A percentile compares a stretch with the other conserved stretches of the same genome.
Evolutionary conservation across 2,329 filamentous ascomycete genomes (phyloP).

Genomic region (Penicillium brasilianum): DNA sequence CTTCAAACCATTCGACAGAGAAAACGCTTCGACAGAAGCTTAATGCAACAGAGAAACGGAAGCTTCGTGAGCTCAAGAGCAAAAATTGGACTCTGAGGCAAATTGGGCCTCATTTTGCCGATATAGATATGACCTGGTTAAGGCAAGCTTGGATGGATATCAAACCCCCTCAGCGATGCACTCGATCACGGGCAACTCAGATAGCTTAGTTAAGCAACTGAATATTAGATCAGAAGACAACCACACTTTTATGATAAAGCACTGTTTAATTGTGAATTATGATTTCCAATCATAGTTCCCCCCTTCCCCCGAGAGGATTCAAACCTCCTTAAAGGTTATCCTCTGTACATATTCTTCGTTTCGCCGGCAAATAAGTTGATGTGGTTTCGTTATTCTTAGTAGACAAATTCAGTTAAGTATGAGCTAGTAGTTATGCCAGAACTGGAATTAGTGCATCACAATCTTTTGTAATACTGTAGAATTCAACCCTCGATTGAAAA

Average conservation of each 20-base stretch:
- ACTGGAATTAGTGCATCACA: background rate
- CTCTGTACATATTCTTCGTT: background rate
- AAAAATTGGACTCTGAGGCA: conserved; percentile 20
- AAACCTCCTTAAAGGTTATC: background rate
- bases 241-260: background rate
- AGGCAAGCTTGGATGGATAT: conserved; percentile 19
- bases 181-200: conserved; percentile 15
- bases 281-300: conserved; percentile 1
- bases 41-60: conserved; percentile 13
- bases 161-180: conserved; percentile 17
- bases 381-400: conserved; percentile 2
- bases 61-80: conserved; percentile 17
- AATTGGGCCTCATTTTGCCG: conserved; percentile 17
- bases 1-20: background rate
- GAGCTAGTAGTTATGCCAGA: background rate
- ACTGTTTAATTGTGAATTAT: conserved; percentile 3
- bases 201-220: conserved; percentile 3
- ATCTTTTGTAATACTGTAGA: background rate
- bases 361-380: background rate
- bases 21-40: conserved; percentile 13
- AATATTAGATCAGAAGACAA: conserved; percentile 2
- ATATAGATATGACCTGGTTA: conserved; percentile 15
- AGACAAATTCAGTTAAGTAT: background rate
- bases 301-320: conserved; percentile 1
- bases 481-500: background rate